Conservation (phyloP, 805 yeast genomes). For the Wickerhamiella kurtzmanii region DNA sequence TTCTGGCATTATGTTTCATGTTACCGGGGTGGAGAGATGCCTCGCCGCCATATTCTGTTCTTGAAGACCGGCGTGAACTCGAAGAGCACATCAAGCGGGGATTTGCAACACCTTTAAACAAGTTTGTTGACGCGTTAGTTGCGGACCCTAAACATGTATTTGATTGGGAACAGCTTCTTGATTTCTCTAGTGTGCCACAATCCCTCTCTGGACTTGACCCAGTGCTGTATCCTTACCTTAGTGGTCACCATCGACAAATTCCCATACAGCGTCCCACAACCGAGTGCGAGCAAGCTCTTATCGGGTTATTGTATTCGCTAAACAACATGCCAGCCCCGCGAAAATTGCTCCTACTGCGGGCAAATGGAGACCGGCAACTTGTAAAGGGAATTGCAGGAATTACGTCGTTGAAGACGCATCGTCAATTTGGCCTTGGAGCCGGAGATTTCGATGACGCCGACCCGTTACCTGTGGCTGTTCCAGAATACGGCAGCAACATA, state of each 20-base stretch:
- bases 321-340: conserved; percentile 7
- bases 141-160: conserved; percentile 6
- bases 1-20: not conserved
- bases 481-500: not conserved
- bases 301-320: conserved; percentile 1
- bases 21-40: not conserved
- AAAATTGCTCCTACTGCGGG: conserved; percentile 1
- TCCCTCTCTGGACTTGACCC: conserved; percentile 4
- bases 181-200: conserved; percentile 7
- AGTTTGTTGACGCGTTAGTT: not conserved
- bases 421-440: not conserved
- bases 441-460: not conserved
- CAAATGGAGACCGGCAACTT: not conserved
- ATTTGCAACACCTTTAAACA: not conserved
- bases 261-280: conserved; percentile 3
- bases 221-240: conserved; percentile 4
- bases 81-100: not conserved
- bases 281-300: conserved; percentile 6
- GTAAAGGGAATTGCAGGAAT: not conserved
- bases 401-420: not conserved
- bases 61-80: not conserved
- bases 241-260: not conserved
- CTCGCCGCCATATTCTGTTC: not conserved
- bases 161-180: conserved; percentile 20
- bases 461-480: not conserved